These are phyloP conservation scores for Barnettozyma populi DNA, from an alignment of 805 yeast genomes.

Conservation along the genomic window DNA sequence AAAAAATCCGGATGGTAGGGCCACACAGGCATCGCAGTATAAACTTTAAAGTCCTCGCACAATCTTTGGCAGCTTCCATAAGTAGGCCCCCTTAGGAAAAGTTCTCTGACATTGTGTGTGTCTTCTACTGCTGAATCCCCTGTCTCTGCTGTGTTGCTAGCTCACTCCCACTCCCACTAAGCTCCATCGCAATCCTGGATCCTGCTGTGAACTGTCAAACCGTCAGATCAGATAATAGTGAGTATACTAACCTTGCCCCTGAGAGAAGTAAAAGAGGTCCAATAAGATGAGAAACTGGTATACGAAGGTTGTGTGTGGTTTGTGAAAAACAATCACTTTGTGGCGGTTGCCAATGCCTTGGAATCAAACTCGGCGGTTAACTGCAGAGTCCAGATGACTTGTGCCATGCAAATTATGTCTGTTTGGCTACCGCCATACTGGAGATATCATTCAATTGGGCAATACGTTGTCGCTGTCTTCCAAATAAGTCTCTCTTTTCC, in stretches of 20 bases:
- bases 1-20: conserved; percentile 3
- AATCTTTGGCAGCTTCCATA: neutral
- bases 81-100: neutral
- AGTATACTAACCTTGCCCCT: neutral
- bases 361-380: neutral
- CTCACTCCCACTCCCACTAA: conserved; percentile 2
- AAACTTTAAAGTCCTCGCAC: neutral
- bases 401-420: too few relatives aligned
- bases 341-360: neutral
- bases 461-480: neutral
- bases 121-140: neutral
- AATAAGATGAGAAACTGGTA: neutral
- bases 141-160: neutral
- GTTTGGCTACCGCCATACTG: too few relatives aligned
- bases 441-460: neutral
- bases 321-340: neutral
- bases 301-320: neutral
- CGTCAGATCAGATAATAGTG: conserved; percentile 3
- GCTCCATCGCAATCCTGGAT: neutral
- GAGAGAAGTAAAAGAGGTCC: neutral
- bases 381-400: too few relatives aligned
- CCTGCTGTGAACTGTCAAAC: conserved; percentile 2
- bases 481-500: neutral
- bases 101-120: neutral
- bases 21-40: conserved; percentile 2